Conservation (phyloP, 257 asterid species). For the Nicotiana sylvestris region DNA sequence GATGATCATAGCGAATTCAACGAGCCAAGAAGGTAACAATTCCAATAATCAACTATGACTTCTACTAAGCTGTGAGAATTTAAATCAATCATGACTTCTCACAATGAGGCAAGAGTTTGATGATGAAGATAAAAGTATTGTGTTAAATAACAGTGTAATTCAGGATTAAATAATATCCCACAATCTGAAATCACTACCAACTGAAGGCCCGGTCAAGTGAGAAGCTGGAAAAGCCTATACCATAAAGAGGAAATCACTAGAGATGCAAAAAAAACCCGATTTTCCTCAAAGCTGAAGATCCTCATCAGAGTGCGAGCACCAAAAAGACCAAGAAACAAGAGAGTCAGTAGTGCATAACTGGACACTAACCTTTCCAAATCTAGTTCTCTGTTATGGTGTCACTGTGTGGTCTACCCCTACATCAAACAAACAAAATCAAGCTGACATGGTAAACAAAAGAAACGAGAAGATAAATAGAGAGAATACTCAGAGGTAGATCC, state of each 20-base stretch:
- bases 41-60: not conserved
- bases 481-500: too few relatives aligned
- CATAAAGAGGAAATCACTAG: not conserved
- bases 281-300: constrained; percentile 7
- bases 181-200: not conserved
- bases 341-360: not conserved
- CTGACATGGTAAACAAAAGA: not conserved
- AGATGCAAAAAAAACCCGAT: not conserved
- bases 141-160: not conserved
- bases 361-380: not conserved
- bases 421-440: not conserved
- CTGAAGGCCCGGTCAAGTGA: not conserved
- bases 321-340: constrained; percentile 1
- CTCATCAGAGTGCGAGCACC: not conserved
- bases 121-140: not conserved
- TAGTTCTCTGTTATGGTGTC: not conserved
- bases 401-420: not conserved
- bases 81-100: not conserved
- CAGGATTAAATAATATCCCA: not conserved
- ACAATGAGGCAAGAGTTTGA: not conserved
- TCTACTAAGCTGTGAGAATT: not conserved
- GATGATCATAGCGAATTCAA: too few relatives aligned
- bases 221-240: not conserved
- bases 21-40: too few relatives aligned
- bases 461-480: not conserved